phyloP scores from a whole-genome alignment of 2,329 filamentous ascomycete genomes.

The Pestalotiopsis sp. region DNA sequence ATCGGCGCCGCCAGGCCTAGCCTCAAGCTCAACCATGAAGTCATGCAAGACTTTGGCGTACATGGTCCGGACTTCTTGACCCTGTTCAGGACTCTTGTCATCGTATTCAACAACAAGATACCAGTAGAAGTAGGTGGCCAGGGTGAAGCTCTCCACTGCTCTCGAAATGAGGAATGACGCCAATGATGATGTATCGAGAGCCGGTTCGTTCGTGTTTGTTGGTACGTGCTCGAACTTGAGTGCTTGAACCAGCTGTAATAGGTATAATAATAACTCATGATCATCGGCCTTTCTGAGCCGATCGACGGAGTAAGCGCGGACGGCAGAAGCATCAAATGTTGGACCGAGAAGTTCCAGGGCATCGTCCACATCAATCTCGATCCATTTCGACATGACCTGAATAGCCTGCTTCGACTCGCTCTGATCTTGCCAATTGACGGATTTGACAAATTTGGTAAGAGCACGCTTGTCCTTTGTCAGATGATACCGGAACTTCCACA shows the following conservation, averaged over 20 bases:
- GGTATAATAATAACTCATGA: constrained; percentile 85
- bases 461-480: constrained; percentile 89
- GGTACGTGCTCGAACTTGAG: constrained; percentile 88
- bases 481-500: constrained; percentile 98
- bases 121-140: constrained; percentile 97
- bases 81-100: constrained; percentile 76
- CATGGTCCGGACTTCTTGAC: constrained; percentile 75
- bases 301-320: constrained; percentile 92
- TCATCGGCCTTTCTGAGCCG: constrained; percentile 90
- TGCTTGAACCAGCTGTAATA: constrained; percentile 93
- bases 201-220: constrained; percentile 60
- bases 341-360: constrained; percentile 92
- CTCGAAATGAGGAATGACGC: constrained; percentile 87
- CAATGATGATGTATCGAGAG: constrained; percentile 74
- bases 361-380: constrained; percentile 95
- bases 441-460: constrained; percentile 96
- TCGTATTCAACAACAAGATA: constrained; percentile 98
- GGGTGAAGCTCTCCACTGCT: constrained; percentile 82
- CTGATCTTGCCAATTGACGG: constrained; percentile 88
- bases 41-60: constrained; percentile 95
- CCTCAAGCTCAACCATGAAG: constrained; percentile 88
- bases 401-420: constrained; percentile 87
- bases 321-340: constrained; percentile 84
- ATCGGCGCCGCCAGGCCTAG: constrained; percentile 69
- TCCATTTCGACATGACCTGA: constrained; percentile 90